Base-by-base conservation (phyloP, 371 early-diverging fungal species). In the Mortierella sp. region DNA sequence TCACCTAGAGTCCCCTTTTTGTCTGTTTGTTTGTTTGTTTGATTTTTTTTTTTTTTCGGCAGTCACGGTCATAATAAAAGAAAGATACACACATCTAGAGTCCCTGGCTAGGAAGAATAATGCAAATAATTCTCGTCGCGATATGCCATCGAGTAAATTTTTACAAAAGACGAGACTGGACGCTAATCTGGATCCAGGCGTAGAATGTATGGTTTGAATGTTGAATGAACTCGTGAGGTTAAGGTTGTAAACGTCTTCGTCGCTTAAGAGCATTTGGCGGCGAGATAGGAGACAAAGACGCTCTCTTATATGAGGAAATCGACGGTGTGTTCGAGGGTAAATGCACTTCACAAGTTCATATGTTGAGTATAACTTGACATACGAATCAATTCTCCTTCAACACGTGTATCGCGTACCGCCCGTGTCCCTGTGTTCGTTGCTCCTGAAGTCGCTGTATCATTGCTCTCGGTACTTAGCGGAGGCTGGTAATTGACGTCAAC, bases 171-270 rank as follows among this genome's bases (percentile, higher is more conserved):
- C 63, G 13, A 75, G 45, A 1, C 76, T 67, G 8, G 62, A 41
- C 8, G 76, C 76, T 57, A 69, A 41, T 8, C 40, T 13, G 15
- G 70, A 69, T 10, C 76, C 76, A 19, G 53, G 28, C 6, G 58
- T 58, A 40, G 55, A 15, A 28, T 75, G 76, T 7, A 59, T 38
- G 13, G 57, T 40, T 19, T 65, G 70, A 24, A 70, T 66, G 47
- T 41, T 70, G 41, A 45, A 62, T 22, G 22, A 11, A 62, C 22
- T 22, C 8, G 45, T 28, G 15, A 72, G 47, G 13, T 72, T 68
- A 22, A 72, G 59, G 58, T 65, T 65, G 4, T 65, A 69, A 33
- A 77, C 72, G 21, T 77, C 72, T 13, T 72, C 66, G 52, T 8
- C 52, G 28, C 28, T 1, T 28, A 28, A 28, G 2, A 28, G 2